These are phyloP conservation scores for Hyphodiscus hymeniophilus DNA, from an alignment of 495 filamentous ascomycete species.

Conservation along the genomic window DNA sequence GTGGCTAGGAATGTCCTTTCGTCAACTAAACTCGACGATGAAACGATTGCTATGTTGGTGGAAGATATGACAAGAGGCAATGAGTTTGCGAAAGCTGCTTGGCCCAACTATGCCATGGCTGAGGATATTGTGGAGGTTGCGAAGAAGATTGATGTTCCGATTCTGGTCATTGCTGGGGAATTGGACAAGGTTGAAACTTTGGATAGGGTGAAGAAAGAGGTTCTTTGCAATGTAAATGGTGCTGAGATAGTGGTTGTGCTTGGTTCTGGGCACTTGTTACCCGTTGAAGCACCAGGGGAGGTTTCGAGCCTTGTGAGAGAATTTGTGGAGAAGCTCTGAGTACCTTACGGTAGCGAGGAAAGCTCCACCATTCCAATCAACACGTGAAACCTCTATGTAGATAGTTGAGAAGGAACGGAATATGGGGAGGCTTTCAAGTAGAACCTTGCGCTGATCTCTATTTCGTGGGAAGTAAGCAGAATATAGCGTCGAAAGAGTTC, in stretches of 20 bases:
- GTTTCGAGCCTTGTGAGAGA: slow-evolving; percentile 2
- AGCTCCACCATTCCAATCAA: no score
- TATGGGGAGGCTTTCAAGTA: no score
- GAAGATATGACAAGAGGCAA: slow-evolving; percentile 28
- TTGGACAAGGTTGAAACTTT: slow-evolving; percentile 26
- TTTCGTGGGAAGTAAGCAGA: no score
- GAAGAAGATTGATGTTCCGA: slow-evolving; percentile 23
- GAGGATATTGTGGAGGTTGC: slow-evolving; percentile 28
- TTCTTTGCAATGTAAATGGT: slow-evolving; percentile 10
- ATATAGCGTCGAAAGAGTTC: no score
- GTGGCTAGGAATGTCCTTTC: slow-evolving; percentile 31
- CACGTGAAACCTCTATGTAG: no score
- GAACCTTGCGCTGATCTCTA: no score
- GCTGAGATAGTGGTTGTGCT: slow-evolving; percentile 16
- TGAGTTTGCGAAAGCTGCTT: slow-evolving; percentile 27
- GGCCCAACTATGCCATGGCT: slow-evolving; percentile 33
- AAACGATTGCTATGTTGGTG: slow-evolving; percentile 23
- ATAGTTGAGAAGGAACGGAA: no score
- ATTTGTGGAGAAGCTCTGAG: slow-evolving; percentile 7
- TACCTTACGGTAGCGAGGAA: no score
- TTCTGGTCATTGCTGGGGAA: slow-evolving; percentile 30
- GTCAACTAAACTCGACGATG: slow-evolving; percentile 14
- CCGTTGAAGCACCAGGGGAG: slow-evolving; percentile 12
- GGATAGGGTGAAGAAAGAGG: slow-evolving; percentile 18
- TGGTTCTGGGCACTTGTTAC: slow-evolving; percentile 18